Evolutionary conservation across 306 rosid species (phyloP), one percentile per base, ranked within the genome.

Genomic region (Acacia confusa): DNA sequence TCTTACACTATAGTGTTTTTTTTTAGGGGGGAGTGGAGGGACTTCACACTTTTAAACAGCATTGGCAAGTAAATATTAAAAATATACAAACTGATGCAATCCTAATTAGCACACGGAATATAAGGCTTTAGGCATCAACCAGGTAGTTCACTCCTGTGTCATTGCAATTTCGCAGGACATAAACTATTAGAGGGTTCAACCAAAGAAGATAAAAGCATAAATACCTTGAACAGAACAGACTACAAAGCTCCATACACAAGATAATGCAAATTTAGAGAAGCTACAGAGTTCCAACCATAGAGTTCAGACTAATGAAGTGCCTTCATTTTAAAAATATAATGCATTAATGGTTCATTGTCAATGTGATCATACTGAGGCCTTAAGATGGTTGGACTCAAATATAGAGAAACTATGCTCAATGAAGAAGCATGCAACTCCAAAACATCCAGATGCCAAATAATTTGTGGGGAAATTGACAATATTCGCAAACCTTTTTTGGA

Each of bases 1-100:
- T 50, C 57, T 15, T 48, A 48, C 19, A 4, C 20, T 15, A 16
- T 16, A 48, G 55, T 16, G 0, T 45, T 13, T 14, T 50, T 43
- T 43, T 9, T 43, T 12, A 0, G 2, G 45, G 45, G 45, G 45
- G 12, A 9, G 45, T 8, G 12, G 45, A n/a, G 45, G 45, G 7
- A 3, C 55, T 48, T 48, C 20, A 14, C 20, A 48, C 20, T 48
- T 48, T 48, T 16, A 48, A 48, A 48, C 55, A 15, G n/a, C 74
- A 74, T 24, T 27, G 69, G 20, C 61, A 12, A 38, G 78, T 48
- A 65, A 45, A 72, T 44, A 70, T 77, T 14, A 41, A 76, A 16
- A 63, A 65, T 30, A 19, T 38, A 25, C 36, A 24, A 30, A 50
- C 61, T 7, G 16, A 68, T 9, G 77, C n/a, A 57, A 53, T n/a